These are phyloP conservation scores for Colletotrichum tofieldiae DNA, from an alignment of 2,329 filamentous ascomycete species.

Conservation along the genomic window DNA sequence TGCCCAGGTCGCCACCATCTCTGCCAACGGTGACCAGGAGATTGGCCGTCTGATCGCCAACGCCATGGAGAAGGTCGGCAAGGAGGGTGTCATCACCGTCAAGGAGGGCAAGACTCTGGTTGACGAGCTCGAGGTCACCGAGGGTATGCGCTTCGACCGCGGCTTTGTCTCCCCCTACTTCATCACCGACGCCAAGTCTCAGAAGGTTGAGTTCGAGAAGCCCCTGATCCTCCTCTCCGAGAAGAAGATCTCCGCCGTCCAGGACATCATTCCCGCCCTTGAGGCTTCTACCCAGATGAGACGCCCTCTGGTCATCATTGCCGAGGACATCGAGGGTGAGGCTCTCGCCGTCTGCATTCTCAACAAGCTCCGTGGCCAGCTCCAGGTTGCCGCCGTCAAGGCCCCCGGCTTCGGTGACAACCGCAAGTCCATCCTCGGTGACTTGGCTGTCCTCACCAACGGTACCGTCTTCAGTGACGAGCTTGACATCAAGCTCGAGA, in stretches of 20 bases:
- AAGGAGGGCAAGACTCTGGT: conserved; percentile 99
- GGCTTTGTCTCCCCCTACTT: conserved; percentile 99
- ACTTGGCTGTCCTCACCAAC: conserved; percentile 96
- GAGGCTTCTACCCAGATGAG: conserved; percentile 97
- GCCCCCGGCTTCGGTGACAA: conserved; percentile 99
- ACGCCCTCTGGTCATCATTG: conserved; percentile 97
- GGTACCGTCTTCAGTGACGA: conserved; percentile 98
- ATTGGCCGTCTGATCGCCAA: conserved; percentile 96
- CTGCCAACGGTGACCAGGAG: conserved; percentile 95
- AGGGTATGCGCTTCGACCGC: conserved; percentile 99
- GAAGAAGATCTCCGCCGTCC: conserved; percentile 99
- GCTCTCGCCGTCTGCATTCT: conserved; percentile 98
- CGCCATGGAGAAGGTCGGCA: conserved; percentile 99
- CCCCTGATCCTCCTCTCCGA: conserved; percentile 97
- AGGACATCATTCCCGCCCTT: conserved; percentile 98
- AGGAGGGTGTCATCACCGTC: conserved; percentile 99
- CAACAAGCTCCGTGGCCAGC: conserved; percentile 99
- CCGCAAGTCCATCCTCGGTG: conserved; percentile 99
- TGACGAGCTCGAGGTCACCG: conserved; percentile 98
- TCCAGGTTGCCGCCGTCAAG: conserved; percentile 99
- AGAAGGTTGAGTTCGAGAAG: conserved; percentile 99
- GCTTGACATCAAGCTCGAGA: conserved; percentile 99
- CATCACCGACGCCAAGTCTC: conserved; percentile 98
- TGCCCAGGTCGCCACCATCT: conserved; percentile 98
- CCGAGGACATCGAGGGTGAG: conserved; percentile 99